phyloP scores from a whole-genome alignment of 1,284 basidiomycete species.

The Pterula multifida region DNA sequence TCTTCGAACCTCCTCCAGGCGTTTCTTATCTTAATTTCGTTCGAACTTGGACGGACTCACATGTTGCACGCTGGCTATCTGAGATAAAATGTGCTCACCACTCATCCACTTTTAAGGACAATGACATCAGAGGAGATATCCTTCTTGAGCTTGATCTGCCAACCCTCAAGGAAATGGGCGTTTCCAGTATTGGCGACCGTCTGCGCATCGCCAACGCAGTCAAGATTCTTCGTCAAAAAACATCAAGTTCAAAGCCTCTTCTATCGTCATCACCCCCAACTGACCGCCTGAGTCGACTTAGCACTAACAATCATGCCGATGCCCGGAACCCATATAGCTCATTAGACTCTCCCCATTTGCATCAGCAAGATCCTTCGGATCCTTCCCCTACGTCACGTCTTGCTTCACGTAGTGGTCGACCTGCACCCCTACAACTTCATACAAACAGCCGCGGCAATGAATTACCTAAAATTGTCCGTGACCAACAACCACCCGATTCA shows the following conservation, averaged over 20 bases:
- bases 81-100: constrained; percentile 67
- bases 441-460: constrained; percentile 35
- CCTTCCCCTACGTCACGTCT: constrained; percentile 18
- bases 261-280: constrained; percentile 14
- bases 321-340: background rate
- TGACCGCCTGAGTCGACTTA: constrained; percentile 13
- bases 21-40: constrained; percentile 50
- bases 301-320: constrained; percentile 10
- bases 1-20: constrained; percentile 48
- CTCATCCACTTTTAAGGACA: constrained; percentile 57
- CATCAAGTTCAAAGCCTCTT: constrained; percentile 16
- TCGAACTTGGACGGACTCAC: constrained; percentile 54
- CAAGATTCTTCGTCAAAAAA: constrained; percentile 56
- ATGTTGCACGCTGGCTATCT: constrained; percentile 60
- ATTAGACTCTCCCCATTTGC: constrained; percentile 8
- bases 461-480: constrained; percentile 55
- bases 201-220: constrained; percentile 79
- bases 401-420: constrained; percentile 33
- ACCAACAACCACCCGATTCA: constrained; percentile 41
- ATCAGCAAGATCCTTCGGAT: constrained; percentile 12
- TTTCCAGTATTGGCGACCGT: constrained; percentile 80
- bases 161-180: constrained; percentile 81
- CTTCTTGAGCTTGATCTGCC: constrained; percentile 81
- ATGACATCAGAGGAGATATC: constrained; percentile 85
- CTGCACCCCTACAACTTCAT: constrained; percentile 55